Evolutionary conservation across 2,329 filamentous ascomycete species (phyloP).

Genomic region (Ascochyta viciae-villosae): DNA sequence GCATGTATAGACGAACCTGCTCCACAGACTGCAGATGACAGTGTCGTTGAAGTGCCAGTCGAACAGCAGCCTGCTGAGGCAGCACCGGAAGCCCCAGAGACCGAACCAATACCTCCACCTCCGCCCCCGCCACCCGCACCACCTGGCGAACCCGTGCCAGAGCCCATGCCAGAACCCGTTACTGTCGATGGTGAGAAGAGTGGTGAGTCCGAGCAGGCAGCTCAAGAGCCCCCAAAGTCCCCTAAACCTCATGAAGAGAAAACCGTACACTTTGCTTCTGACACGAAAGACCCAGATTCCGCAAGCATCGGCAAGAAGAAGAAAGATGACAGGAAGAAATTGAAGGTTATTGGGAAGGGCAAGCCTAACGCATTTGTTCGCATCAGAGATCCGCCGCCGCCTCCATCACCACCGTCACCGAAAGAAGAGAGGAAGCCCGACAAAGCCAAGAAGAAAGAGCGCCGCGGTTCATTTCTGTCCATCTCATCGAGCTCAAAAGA

Average conservation of each 20-base stretch:
- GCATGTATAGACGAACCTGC: conserved; percentile 7
- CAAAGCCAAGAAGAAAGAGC: conserved; percentile 34
- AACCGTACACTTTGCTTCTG: conserved; percentile 48
- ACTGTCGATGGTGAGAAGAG: conserved; percentile 38
- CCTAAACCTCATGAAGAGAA: conserved; percentile 36
- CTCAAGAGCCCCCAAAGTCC: conserved; percentile 43
- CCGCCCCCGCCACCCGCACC: conserved; percentile 22
- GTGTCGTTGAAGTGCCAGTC: not conserved
- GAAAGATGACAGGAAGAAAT: conserved; percentile 32
- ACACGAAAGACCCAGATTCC: conserved; percentile 48
- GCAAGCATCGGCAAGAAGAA: conserved; percentile 37
- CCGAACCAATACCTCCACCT: conserved; percentile 21
- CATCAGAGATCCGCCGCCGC: conserved; percentile 32
- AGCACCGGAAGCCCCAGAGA: conserved; percentile 1
- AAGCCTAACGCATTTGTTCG: conserved; percentile 45
- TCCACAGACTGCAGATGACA: conserved; percentile 1
- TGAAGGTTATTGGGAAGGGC: conserved; percentile 31
- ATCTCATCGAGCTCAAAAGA: conserved; percentile 21
- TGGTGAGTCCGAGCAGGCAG: conserved; percentile 48
- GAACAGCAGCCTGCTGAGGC: conserved; percentile 8
- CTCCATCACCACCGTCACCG: conserved; percentile 26
- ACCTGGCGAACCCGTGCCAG: conserved; percentile 12
- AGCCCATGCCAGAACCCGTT: conserved; percentile 25
- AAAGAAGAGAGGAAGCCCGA: conserved; percentile 42
- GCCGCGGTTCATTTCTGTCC: conserved; percentile 27